Base-by-base conservation (phyloP, 768 basidiomycete species). In the Daedaleopsis nitida region DNA sequence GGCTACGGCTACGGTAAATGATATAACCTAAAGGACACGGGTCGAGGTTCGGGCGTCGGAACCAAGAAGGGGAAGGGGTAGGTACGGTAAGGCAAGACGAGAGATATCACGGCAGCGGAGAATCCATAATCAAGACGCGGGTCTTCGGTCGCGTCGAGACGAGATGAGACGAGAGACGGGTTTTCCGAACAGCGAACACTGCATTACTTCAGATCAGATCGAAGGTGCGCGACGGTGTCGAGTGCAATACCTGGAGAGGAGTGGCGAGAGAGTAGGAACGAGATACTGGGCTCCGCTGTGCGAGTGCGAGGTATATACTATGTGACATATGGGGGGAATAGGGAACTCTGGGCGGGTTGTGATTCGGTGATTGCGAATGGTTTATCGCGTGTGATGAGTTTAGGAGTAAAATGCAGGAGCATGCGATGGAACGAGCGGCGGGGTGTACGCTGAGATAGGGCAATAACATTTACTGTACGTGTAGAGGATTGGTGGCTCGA, bases 381-480 rank as follows among this genome's bases (percentile, higher is more conserved):
- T 52, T 44, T 35, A 32, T 35, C 19, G 52, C 34, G 14, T 43
- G 34, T 52, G 34, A n/a, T n/a, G n/a, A n/a, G n/a, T n/a, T n/a
- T 54, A 43, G 37, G 42, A 13, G 53, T 19, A 54, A 7, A 32
- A 32, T 32, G 37, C 6, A 17, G 23, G n/a, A 2, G 43, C 37
- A 48, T 44, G 52, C 27, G 47, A 38, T 10, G 35, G 54, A 64
- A 64, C 53, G 62, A 64, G 62, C 38, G 62, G 62, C 62, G 62
- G 62, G 62, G 62, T 64, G 62, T 64, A 64, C 62, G 62, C 62
- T 59, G 54, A 64, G 57, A 63, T 63, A 63, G 32, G 62, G 52
- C 52, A 54, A 64, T 59, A 64, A 59, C 49, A 59, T 35, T 59
- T 32, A 59, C 62, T 32, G 35, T 35, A 55, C 48, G 38, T 57